Evolutionary conservation across 2,329 filamentous ascomycete genomes (phyloP).

Genomic region (Penicillium sp.): DNA sequence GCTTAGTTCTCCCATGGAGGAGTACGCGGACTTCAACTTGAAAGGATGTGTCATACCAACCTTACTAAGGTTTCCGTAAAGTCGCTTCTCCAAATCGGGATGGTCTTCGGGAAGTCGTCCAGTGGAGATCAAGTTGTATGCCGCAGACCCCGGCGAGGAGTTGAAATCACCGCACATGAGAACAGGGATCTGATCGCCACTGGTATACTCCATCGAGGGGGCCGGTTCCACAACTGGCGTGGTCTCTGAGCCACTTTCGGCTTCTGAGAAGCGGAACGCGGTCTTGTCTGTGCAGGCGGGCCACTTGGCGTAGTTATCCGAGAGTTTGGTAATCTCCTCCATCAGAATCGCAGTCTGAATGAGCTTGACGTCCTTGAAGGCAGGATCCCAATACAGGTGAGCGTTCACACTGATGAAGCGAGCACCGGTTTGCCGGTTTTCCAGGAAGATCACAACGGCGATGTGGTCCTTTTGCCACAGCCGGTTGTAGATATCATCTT

Average conservation of each 20-base stretch:
- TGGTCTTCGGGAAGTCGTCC: conserved; percentile 77
- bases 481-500: conserved; percentile 96
- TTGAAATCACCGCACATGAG: conserved; percentile 96
- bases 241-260: conserved; percentile 42
- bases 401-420: conserved; percentile 90
- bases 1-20: conserved; percentile 75
- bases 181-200: conserved; percentile 82
- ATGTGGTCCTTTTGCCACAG: conserved; percentile 99
- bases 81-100: conserved; percentile 71
- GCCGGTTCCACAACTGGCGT: conserved; percentile 59
- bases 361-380: conserved; percentile 87
- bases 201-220: conserved; percentile 82
- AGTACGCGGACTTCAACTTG: conserved; percentile 86
- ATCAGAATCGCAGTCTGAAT: conserved; percentile 94
- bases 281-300: conserved; percentile 78
- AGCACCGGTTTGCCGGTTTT: conserved; percentile 86
- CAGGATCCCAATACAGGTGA: conserved; percentile 92
- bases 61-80: conserved; percentile 90
- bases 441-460: conserved; percentile 84
- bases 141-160: conserved; percentile 79
- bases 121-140: conserved; percentile 83
- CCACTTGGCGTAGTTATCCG: conserved; percentile 78
- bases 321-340: conserved; percentile 82
- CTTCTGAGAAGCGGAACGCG: conserved; percentile 51
- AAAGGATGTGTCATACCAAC: conserved; percentile 94